These are phyloP conservation scores for Oemleria cerasiformis DNA, from an alignment of 306 rosid species.

Conservation along the genomic window DNA sequence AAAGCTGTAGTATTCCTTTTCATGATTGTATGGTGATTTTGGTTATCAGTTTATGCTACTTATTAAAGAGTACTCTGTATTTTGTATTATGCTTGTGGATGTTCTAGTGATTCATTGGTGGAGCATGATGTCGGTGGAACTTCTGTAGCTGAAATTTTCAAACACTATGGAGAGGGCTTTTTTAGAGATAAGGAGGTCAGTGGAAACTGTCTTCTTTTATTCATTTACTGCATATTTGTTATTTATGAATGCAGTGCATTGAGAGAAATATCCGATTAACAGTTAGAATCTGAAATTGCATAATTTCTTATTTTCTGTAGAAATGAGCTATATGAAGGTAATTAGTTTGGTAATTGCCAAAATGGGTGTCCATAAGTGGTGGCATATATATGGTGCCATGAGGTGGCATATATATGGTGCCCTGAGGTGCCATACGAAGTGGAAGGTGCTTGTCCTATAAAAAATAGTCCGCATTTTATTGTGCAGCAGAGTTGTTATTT, in stretches of 20 bases:
- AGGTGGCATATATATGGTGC: not conserved
- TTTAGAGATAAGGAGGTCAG: slow-evolving; percentile 92
- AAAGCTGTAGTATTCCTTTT: not conserved
- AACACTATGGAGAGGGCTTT: slow-evolving; percentile 69
- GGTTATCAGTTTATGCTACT: slow-evolving; percentile 9
- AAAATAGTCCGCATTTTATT: not conserved
- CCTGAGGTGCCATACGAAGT: not conserved
- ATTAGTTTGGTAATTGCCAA: not conserved
- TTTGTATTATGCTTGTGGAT: slow-evolving; percentile 23
- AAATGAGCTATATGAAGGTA: not conserved
- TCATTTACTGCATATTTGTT: not conserved
- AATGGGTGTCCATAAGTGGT: not conserved
- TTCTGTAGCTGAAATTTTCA: slow-evolving; percentile 85
- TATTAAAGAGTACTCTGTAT: slow-evolving; percentile 26
- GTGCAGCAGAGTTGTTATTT: too few relatives aligned
- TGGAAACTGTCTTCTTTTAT: slow-evolving; percentile 20
- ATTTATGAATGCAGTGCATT: not conserved
- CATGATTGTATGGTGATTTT: slow-evolving; percentile 18
- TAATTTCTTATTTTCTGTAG: slow-evolving; percentile 6
- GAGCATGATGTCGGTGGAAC: slow-evolving; percentile 68
- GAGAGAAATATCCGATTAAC: not conserved
- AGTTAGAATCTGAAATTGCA: not conserved
- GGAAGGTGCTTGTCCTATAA: not conserved
- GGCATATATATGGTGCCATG: not conserved
- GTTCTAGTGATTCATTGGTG: slow-evolving; percentile 71